Evolutionary conservation across 1,284 basidiomycete species (phyloP), one percentile per base, ranked within the genome.

Genomic region (Pisolithus thermaeus): DNA sequence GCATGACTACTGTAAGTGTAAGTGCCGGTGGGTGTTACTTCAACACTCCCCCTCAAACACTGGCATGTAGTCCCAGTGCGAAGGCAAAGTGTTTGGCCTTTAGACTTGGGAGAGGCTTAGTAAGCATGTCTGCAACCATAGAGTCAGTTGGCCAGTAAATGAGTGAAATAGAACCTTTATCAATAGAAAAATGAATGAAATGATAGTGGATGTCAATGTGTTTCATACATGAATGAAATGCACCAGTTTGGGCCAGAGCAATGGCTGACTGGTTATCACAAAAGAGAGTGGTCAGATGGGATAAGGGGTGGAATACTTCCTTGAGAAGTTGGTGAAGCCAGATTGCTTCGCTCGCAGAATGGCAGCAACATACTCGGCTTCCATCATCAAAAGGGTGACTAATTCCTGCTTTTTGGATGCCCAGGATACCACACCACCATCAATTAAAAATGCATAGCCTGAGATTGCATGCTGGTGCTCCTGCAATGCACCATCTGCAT

Each of bases 121-220:
- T n/a, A n/a, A n/a, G n/a, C n/a, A n/a, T n/a, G n/a, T n/a, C n/a
- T n/a, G n/a, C n/a, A n/a, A n/a, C n/a, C n/a, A n/a, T n/a, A n/a
- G n/a, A n/a, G n/a, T n/a, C n/a, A n/a, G n/a, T n/a, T n/a, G n/a
- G n/a, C n/a, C n/a, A n/a, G n/a, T n/a, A n/a, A n/a, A n/a, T n/a
- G n/a, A n/a, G n/a, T n/a, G n/a, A n/a, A n/a, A n/a, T n/a, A n/a
- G n/a, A n/a, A n/a, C 54, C 56, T 4, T 46, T 37, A 6, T 60
- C 54, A 28, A 72, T 58, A 2, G 49, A 42, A n/a, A 68, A 62
- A 1, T 66, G 62, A 7, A 72, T 54, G 39, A 62, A 64, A 52
- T 72, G 72, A 46, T 63, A 59, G 2, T 45, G 50, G 28, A 71
- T 57, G 46, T 66, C 61, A 39, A 73, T 71, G 52, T 74, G 71